phyloP scores from a whole-genome alignment of 2,329 filamentous ascomycete genomes.

The Talaromyces atroroseus region DNA sequence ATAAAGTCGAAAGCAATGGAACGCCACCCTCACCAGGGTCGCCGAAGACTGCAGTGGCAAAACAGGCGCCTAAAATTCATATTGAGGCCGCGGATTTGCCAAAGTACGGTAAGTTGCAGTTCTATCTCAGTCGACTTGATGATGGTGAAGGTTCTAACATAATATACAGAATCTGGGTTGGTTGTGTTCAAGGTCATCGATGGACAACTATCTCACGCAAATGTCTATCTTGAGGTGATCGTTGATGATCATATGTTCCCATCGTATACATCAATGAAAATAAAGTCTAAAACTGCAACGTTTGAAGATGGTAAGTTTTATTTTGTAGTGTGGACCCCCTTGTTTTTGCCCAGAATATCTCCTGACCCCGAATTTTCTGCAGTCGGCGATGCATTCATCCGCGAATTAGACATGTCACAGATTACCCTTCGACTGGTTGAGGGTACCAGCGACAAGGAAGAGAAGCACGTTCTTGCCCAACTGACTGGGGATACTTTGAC shows the following conservation, averaged over 20 bases:
- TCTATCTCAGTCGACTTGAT: not conserved
- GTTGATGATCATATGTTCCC: constrained; percentile 95
- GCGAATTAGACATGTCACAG: constrained; percentile 93
- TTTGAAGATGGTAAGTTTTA: constrained; percentile 70
- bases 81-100: constrained; percentile 74
- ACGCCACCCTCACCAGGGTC: constrained; percentile 36
- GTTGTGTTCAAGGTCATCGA: constrained; percentile 93
- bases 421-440: constrained; percentile 83
- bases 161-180: constrained; percentile 68
- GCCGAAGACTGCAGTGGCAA: constrained; percentile 17
- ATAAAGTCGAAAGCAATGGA: constrained; percentile 21
- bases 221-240: constrained; percentile 76
- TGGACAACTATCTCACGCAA: constrained; percentile 69
- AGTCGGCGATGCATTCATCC: constrained; percentile 88
- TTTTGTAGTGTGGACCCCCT: not conserved
- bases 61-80: constrained; percentile 66
- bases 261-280: constrained; percentile 74
- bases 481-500: constrained; percentile 79
- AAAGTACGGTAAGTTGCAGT: constrained; percentile 55
- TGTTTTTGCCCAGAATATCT: not conserved
- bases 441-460: constrained; percentile 62
- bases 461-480: constrained; percentile 73
- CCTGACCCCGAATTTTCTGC: not conserved
- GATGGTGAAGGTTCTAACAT: constrained; percentile 28
- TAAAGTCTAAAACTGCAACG: constrained; percentile 61